phyloP scores from a whole-genome alignment of 441 rosid genomes.

The Lepidium campestre region DNA sequence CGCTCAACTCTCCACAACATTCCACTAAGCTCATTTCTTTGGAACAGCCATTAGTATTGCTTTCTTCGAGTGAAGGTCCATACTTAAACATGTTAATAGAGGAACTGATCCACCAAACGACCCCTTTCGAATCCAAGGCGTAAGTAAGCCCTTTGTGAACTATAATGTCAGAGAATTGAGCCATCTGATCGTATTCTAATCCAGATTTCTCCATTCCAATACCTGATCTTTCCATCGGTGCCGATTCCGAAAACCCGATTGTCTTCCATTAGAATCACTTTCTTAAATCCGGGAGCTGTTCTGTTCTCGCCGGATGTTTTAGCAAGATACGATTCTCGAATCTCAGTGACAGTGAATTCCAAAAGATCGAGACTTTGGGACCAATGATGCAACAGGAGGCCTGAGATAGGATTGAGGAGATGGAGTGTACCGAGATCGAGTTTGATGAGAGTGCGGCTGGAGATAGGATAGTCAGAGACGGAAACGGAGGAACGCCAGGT shows the following conservation, averaged over 20 bases:
- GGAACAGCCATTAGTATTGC: not conserved
- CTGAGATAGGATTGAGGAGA: conserved; percentile 17
- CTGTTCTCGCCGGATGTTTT: not conserved
- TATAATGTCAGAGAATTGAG: conserved; percentile 9
- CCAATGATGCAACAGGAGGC: not conserved
- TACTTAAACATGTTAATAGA: conserved; percentile 18
- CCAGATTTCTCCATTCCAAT: conserved; percentile 16
- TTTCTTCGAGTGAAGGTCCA: conserved; percentile 8
- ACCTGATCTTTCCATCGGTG: not conserved
- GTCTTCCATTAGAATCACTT: not conserved
- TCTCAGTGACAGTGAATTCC: conserved; percentile 3
- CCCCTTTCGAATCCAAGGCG: conserved; percentile 21
- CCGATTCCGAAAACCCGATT: not conserved
- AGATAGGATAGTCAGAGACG: not conserved
- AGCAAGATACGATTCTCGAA: conserved; percentile 3
- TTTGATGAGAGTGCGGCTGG: not conserved
- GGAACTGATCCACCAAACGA: conserved; percentile 23
- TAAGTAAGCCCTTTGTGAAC: conserved; percentile 14
- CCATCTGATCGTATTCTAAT: not conserved
- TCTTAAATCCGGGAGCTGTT: conserved; percentile 10
- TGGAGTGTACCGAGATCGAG: not conserved
- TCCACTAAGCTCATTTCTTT: conserved; percentile 11
- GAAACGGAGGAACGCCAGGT: not conserved
- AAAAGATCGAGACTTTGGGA: not conserved
- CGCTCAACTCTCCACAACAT: conserved; percentile 37